Base-by-base conservation (phyloP, 345 rosid species). In the Trapa incisa region DNA sequence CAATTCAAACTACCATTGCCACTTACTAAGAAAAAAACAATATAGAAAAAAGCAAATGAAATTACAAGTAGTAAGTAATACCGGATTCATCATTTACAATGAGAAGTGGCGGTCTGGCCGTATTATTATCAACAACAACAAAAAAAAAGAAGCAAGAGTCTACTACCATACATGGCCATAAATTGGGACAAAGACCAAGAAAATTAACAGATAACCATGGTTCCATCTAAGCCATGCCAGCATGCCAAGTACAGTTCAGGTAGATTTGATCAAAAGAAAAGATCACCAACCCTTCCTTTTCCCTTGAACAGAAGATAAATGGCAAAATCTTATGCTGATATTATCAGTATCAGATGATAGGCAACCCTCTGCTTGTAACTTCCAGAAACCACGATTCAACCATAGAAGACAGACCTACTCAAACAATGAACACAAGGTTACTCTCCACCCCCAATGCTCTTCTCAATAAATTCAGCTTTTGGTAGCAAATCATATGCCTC, bases 391-490 rank as follows among this genome's bases (percentile, higher is more conserved):
- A 56, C 37, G 62, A 47, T 22, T 42, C 38, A 16, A 38, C 60
- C 70, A 67, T 17, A 60, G 67, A 70, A 70, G 72, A 22, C 29
- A 47, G 67, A 70, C 72, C 64, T 63, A 70, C 72, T 61, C 47
- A 47, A 69, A 69, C 62, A 67, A 62, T 61, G 72, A 63, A 67
- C 13, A 12, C 4, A 35, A 62, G 5, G 64, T 70, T 39, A 37
- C 67, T 70, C 67, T 37, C 61, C 38, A 52, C 47, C 67, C 50
- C 50, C 61, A 43, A 63, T 64, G 62, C 72, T 70, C 48, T 50
- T 64, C 67, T 63, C 67, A 0, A 33, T 29, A 61, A 36, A 56
- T 16, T 16, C 60, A 13, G 47, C 62, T 32, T 15, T 47, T 36
- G 65, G 38, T 53, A 11, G 29, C 61, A 67, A 54, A 56, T 39